Evolutionary conservation across 2,329 filamentous ascomycete genomes (phyloP).

Genomic region (Clonostachys sp.): DNA sequence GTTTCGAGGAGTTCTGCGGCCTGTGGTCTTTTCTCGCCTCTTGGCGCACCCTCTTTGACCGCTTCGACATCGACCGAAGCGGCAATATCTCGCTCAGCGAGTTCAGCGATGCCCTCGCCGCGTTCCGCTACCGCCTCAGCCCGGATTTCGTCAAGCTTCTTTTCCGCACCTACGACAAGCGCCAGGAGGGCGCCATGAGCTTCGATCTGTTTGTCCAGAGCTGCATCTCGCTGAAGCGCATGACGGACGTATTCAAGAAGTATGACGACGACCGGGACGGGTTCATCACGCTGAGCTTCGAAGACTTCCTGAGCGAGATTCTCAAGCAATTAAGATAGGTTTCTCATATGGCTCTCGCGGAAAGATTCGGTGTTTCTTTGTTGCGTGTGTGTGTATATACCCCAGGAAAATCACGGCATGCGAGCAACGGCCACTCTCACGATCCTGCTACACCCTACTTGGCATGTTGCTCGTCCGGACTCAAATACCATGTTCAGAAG

Average conservation of each 20-base stretch:
- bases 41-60: conserved; percentile 92
- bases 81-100: conserved; percentile 84
- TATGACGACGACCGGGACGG: conserved; percentile 97
- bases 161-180: conserved; percentile 86
- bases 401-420: no score
- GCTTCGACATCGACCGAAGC: conserved; percentile 82
- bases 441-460: no score
- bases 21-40: conserved; percentile 94
- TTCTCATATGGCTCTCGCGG: no score
- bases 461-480: no score
- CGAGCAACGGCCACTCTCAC: no score
- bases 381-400: no score
- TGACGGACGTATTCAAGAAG: conserved; percentile 99
- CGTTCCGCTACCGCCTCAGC: conserved; percentile 90
- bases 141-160: conserved; percentile 78
- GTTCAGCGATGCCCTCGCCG: conserved; percentile 84
- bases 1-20: conserved; percentile 93
- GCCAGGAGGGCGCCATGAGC: conserved; percentile 65
- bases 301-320: conserved; percentile 72
- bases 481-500: no score
- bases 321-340: conserved; percentile 52
- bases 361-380: not conserved
- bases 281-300: conserved; percentile 79
- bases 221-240: conserved; percentile 92
- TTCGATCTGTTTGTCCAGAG: conserved; percentile 98